Conservation (phyloP, 2,329 filamentous ascomycete species). For the Aspergillus sojae region DNA sequence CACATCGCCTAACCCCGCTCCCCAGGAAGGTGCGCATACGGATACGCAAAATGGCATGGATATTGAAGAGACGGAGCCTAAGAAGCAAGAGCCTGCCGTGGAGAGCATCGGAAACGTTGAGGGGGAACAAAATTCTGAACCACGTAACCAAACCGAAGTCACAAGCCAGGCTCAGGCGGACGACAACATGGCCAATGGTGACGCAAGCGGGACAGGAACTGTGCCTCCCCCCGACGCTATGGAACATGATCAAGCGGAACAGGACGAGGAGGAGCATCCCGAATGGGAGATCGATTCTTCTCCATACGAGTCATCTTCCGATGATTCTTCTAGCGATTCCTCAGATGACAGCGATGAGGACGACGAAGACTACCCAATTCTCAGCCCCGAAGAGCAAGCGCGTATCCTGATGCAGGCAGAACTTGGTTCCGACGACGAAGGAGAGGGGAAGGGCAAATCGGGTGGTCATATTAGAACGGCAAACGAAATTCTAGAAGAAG, state of each 20-base stretch:
- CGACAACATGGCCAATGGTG: slow-evolving; percentile 1
- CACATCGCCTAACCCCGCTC: slow-evolving; percentile 2
- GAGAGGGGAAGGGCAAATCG: slow-evolving; percentile 53
- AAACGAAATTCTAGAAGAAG: slow-evolving; percentile 71
- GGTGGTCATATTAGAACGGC: slow-evolving; percentile 69
- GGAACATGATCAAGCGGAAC: slow-evolving; percentile 14
- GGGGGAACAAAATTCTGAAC: slow-evolving; percentile 24
- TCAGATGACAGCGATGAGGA: slow-evolving; percentile 57
- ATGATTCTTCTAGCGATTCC: slow-evolving; percentile 65
- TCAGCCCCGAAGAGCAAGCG: slow-evolving; percentile 81
- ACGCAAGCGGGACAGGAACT: slow-evolving; percentile 10
- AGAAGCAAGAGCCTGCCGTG: slow-evolving; percentile 8
- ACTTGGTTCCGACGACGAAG: slow-evolving; percentile 77
- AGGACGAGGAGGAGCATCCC: slow-evolving; percentile 55
- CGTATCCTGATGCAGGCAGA: slow-evolving; percentile 84
- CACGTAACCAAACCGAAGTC: slow-evolving; percentile 10
- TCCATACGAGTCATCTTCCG: slow-evolving; percentile 68
- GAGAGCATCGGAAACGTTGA: slow-evolving; percentile 30
- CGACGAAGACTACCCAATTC: slow-evolving; percentile 67
- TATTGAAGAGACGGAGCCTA: slow-evolving; percentile 3
- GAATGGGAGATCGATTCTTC: slow-evolving; percentile 87
- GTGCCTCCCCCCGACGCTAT: slow-evolving; percentile 13
- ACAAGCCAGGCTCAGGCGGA: slow-evolving; percentile 4
- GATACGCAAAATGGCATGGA: slow-evolving; percentile 6
- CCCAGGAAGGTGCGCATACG: background rate